These are phyloP conservation scores for Candida glucosophila DNA, from an alignment of 1,139 yeast species.

Conservation along the genomic window DNA sequence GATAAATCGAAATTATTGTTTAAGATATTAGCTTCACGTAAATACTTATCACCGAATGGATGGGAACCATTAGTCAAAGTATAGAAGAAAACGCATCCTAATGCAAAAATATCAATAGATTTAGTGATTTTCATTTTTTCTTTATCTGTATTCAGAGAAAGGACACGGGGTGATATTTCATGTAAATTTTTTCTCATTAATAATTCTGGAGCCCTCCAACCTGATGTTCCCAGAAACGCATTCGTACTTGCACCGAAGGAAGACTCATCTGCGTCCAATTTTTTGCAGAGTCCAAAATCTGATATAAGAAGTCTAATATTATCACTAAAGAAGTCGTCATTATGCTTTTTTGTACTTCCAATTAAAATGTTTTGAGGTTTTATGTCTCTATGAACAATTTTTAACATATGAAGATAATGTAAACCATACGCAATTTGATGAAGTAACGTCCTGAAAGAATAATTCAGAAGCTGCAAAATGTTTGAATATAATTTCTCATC, in stretches of 20 bases:
- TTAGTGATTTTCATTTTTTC: constrained; percentile 55
- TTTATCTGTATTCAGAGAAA: constrained; percentile 24
- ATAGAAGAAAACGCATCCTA: constrained; percentile 91
- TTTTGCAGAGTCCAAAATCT: constrained; percentile 93
- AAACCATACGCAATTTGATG: constrained; percentile 80
- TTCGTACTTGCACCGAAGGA: constrained; percentile 88
- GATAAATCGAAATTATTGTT: constrained; percentile 58
- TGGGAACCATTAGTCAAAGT: constrained; percentile 80
- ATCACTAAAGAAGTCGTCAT: constrained; percentile 7
- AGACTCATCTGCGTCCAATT: constrained; percentile 84
- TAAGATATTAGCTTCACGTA: constrained; percentile 83
- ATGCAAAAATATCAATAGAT: constrained; percentile 87
- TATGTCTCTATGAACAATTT: constrained; percentile 91
- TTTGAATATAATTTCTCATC: constrained; percentile 29
- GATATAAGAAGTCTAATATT: constrained; percentile 68
- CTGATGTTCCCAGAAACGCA: constrained; percentile 89
- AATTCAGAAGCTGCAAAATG: constrained; percentile 14
- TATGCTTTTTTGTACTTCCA: constrained; percentile 43
- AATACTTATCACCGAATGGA: constrained; percentile 87
- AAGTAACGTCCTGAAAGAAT: constrained; percentile 40
- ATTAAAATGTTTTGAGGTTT: constrained; percentile 94
- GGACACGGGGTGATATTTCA: constrained; percentile 34
- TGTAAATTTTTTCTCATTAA: constrained; percentile 37
- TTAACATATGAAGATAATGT: constrained; percentile 77
- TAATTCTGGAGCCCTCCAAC: constrained; percentile 97